Conservation (phyloP, 2,329 filamentous ascomycete genomes). For the Claviceps sp. region DNA sequence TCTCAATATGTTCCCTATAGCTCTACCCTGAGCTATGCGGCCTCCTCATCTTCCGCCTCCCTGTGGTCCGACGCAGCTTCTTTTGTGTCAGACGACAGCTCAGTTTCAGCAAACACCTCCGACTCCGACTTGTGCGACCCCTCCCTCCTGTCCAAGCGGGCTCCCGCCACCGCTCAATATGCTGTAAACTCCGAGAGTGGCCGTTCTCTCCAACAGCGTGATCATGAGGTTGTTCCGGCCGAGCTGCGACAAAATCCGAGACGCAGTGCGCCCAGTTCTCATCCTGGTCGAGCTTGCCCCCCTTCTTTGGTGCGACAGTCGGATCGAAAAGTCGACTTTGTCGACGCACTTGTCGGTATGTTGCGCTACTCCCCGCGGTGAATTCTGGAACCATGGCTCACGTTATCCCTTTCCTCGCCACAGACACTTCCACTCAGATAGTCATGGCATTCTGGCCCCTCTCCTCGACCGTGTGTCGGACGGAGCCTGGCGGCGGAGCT, state of each 20-base stretch:
- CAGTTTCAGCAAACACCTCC: slow-evolving; percentile 47
- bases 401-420: slow-evolving; percentile 2
- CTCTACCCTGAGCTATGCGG: slow-evolving; percentile 58
- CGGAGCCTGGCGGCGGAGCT: slow-evolving; percentile 57
- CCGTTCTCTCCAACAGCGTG: slow-evolving; percentile 15
- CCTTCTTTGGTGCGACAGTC: slow-evolving; percentile 72
- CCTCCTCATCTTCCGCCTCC: slow-evolving; percentile 63
- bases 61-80: slow-evolving; percentile 64
- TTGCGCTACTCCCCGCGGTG: slow-evolving; percentile 18
- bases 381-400: neutral
- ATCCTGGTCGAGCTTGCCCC: slow-evolving; percentile 47
- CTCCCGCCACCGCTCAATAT: slow-evolving; percentile 10
- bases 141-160: slow-evolving; percentile 22
- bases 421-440: slow-evolving; percentile 95
- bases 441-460: slow-evolving; percentile 95
- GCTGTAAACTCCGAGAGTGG: slow-evolving; percentile 10
- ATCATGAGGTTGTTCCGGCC: slow-evolving; percentile 38
- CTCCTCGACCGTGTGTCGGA: slow-evolving; percentile 66
- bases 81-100: slow-evolving; percentile 57
- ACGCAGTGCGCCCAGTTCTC: slow-evolving; percentile 40
- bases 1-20: slow-evolving; percentile 47
- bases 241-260: slow-evolving; percentile 54
- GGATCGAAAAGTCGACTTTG: slow-evolving; percentile 88
- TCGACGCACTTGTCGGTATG: slow-evolving; percentile 97
- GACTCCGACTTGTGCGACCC: slow-evolving; percentile 36